phyloP scores from a whole-genome alignment of 257 asterid species.

The Solanum piurae region DNA sequence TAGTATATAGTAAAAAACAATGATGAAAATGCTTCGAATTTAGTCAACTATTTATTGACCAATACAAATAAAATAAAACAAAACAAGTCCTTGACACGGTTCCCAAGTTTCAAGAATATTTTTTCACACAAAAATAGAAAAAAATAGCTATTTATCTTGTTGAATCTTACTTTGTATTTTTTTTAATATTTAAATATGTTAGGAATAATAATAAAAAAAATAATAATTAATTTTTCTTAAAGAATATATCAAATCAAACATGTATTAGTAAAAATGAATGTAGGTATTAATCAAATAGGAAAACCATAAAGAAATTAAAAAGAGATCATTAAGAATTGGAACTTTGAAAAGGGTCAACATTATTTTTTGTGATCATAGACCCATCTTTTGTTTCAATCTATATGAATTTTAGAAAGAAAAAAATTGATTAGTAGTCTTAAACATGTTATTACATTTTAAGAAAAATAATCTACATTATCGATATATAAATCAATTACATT shows the following conservation, averaged over 20 bases:
- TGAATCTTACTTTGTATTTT: too few relatives aligned
- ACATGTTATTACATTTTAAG: background rate
- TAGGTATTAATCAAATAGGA: background rate
- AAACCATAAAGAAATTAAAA: background rate
- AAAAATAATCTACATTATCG: too few relatives aligned
- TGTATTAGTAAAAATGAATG: too few relatives aligned
- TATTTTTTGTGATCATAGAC: background rate
- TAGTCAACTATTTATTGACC: background rate
- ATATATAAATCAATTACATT: background rate
- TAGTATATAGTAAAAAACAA: background rate
- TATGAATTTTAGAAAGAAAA: background rate
- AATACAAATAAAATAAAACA: background rate
- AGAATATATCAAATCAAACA: too few relatives aligned
- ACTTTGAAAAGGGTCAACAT: background rate
- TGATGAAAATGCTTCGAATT: background rate
- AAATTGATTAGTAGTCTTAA: background rate
- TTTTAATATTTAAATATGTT: too few relatives aligned
- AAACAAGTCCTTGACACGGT: background rate
- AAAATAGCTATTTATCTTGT: background rate
- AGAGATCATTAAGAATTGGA: too few relatives aligned
- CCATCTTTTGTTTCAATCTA: too few relatives aligned
- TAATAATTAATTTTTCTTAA: too few relatives aligned
- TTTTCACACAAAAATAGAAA: background rate
- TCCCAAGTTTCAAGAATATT: background rate
- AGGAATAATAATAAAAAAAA: too few relatives aligned